These are phyloP conservation scores for Podaxis sp. DNA, from an alignment of 768 basidiomycete genomes.

Conservation along the genomic window DNA sequence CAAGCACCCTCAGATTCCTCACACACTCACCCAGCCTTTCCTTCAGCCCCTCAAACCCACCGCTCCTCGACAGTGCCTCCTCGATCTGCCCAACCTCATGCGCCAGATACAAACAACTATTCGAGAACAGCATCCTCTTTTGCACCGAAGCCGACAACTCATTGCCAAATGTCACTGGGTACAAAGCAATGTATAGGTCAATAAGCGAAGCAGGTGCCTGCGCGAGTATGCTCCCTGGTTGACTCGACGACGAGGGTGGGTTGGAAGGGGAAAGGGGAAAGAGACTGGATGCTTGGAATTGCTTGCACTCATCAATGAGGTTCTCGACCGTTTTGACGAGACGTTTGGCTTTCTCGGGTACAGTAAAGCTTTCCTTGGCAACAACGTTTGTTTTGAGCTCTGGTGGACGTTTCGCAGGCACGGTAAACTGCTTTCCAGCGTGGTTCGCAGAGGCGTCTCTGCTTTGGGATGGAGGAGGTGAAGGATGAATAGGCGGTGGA, in stretches of 20 bases:
- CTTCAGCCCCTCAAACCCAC: conserved; percentile 25
- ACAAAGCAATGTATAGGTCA: conserved; percentile 78
- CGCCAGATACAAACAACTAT: conserved; percentile 73
- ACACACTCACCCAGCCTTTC: conserved; percentile 52
- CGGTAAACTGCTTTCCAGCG: neutral
- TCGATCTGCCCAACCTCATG: conserved; percentile 46
- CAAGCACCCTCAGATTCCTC: conserved; percentile 49
- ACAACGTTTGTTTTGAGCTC: conserved; percentile 14
- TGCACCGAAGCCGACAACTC: conserved; percentile 46
- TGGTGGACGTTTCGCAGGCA: neutral
- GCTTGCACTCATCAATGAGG: conserved; percentile 63
- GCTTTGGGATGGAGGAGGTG: conserved; percentile 14
- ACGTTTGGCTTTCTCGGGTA: conserved; percentile 54
- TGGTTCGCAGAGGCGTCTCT: neutral
- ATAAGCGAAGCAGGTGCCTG: conserved; percentile 64
- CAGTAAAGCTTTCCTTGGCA: conserved; percentile 46
- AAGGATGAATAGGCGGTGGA: neutral
- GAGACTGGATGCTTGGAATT: conserved; percentile 56
- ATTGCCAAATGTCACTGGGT: conserved; percentile 58
- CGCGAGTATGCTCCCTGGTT: conserved; percentile 54
- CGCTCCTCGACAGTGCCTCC: conserved; percentile 12
- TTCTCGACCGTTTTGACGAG: conserved; percentile 58
- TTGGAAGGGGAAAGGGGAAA: conserved; percentile 30
- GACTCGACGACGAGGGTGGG: conserved; percentile 25
- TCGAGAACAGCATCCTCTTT: conserved; percentile 71